Percentiles rank a stretch among this genome's conserved stretches.
These are phyloP conservation scores for Myxozyma geophila DNA, from an alignment of 805 yeast species.

Conservation along the genomic window DNA sequence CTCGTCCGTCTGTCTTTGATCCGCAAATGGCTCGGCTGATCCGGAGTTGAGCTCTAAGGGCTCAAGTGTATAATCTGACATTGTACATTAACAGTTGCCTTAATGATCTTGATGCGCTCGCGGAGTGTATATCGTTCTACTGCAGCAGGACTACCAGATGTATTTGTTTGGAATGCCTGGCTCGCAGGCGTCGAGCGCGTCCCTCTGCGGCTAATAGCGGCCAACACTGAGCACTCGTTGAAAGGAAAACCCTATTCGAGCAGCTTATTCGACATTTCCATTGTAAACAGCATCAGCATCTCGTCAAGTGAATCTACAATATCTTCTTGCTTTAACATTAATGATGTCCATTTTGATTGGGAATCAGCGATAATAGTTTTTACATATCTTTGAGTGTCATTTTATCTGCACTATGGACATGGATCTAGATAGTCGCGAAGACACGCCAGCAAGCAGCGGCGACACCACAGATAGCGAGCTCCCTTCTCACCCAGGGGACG, in stretches of 20 bases:
- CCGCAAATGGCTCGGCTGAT: conserved; percentile 3
- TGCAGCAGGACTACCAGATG: not conserved
- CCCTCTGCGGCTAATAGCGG: no score
- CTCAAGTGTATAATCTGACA: not conserved
- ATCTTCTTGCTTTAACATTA: not conserved
- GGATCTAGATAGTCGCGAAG: conserved; percentile 16
- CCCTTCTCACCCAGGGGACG: conserved; percentile 27
- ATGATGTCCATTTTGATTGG: not conserved
- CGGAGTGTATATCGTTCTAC: no score
- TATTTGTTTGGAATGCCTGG: not conserved
- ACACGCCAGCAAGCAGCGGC: conserved; percentile 16
- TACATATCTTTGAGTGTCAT: not conserved
- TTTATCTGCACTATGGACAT: not conserved
- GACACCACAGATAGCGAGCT: conserved; percentile 32
- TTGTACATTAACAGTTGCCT: not conserved
- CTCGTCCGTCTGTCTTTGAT: not conserved
- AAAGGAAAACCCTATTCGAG: no score
- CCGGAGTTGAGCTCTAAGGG: not conserved
- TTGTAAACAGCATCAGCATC: not conserved
- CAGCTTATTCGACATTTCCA: no score
- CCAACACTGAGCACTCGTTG: no score
- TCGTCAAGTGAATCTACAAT: not conserved
- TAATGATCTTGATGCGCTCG: no score
- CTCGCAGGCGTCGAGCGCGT: no score
- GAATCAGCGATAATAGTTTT: not conserved